phyloP scores from a whole-genome alignment of 148 eudicot genomes.

The Dysphania ambrosioides region DNA sequence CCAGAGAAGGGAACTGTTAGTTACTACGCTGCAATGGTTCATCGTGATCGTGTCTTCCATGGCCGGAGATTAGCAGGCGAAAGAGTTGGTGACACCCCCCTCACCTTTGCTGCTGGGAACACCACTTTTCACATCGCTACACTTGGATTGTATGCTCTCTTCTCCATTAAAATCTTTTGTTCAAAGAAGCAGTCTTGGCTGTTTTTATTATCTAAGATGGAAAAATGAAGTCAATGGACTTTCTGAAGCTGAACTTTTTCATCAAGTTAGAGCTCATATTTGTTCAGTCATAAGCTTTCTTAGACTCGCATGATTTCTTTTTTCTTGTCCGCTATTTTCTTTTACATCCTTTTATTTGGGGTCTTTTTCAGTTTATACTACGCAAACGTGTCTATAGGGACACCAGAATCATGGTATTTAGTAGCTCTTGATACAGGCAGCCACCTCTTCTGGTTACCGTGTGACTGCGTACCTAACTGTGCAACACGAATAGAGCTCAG shows the following conservation, averaged over 20 bases:
- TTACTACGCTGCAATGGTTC: slow-evolving; percentile 63
- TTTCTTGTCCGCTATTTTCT: background rate
- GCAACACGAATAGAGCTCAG: background rate
- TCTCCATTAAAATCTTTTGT: too few species aligned
- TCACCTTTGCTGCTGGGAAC: slow-evolving; percentile 59
- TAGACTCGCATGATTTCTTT: background rate
- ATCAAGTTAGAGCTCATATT: background rate
- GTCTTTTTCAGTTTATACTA: slow-evolving; percentile 71
- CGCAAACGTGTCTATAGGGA: slow-evolving; percentile 76
- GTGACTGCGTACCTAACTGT: slow-evolving; percentile 54
- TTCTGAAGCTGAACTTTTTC: background rate
- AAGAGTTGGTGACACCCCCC: slow-evolving; percentile 14
- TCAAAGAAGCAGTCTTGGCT: too few species aligned
- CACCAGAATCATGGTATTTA: slow-evolving; percentile 54
- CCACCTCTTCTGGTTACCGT: slow-evolving; percentile 85
- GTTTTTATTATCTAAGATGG: background rate
- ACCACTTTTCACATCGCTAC: slow-evolving; percentile 37
- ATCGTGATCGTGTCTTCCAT: slow-evolving; percentile 56
- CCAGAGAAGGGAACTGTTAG: slow-evolving; percentile 60
- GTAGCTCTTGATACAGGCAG: slow-evolving; percentile 97
- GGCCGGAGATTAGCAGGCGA: slow-evolving; percentile 51
- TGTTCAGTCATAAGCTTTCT: background rate
- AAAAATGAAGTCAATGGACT: background rate
- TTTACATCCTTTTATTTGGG: background rate
- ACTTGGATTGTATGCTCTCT: slow-evolving; percentile 69